Evolutionary conservation across 768 basidiomycete species (phyloP).

Genomic region (Termitomyces sp.): DNA sequence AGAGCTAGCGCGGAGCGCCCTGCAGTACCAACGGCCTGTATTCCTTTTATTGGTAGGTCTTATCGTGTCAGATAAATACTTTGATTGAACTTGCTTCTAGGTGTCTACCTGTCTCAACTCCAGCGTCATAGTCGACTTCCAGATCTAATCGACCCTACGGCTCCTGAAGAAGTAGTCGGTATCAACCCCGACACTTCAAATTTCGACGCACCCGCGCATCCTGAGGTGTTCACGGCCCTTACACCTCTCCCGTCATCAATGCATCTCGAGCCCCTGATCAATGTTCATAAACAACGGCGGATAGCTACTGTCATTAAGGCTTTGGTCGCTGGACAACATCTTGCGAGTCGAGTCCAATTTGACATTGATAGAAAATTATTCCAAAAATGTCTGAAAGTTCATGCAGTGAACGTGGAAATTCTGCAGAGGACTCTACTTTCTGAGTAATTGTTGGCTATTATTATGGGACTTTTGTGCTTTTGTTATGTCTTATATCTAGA

Average conservation of each 20-base stretch:
- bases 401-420: slow-evolving; percentile 54
- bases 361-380: slow-evolving; percentile 71
- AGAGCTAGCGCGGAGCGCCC: slow-evolving; percentile 34
- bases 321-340: slow-evolving; percentile 77
- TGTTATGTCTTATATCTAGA: slow-evolving; percentile 16
- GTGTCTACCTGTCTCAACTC: slow-evolving; percentile 73
- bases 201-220: slow-evolving; percentile 66
- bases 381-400: slow-evolving; percentile 66
- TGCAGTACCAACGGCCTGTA: slow-evolving; percentile 47
- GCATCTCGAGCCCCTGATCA: slow-evolving; percentile 81
- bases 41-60: slow-evolving; percentile 76
- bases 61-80: not conserved
- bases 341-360: slow-evolving; percentile 68
- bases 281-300: slow-evolving; percentile 82
- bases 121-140: slow-evolving; percentile 62
- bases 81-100: slow-evolving; percentile 27
- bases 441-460: slow-evolving; percentile 13
- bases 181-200: slow-evolving; percentile 57
- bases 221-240: slow-evolving; percentile 74
- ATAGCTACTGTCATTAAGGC: slow-evolving; percentile 79
- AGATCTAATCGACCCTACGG: slow-evolving; percentile 79
- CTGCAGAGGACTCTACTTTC: slow-evolving; percentile 41
- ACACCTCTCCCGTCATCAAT: slow-evolving; percentile 70
- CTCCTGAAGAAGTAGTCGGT: slow-evolving; percentile 62
- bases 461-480: slow-evolving; percentile 9